Percentiles rank a stretch among this genome's conserved stretches.
Conservation (phyloP, 306 rosid species). For the Quercus dentata region DNA sequence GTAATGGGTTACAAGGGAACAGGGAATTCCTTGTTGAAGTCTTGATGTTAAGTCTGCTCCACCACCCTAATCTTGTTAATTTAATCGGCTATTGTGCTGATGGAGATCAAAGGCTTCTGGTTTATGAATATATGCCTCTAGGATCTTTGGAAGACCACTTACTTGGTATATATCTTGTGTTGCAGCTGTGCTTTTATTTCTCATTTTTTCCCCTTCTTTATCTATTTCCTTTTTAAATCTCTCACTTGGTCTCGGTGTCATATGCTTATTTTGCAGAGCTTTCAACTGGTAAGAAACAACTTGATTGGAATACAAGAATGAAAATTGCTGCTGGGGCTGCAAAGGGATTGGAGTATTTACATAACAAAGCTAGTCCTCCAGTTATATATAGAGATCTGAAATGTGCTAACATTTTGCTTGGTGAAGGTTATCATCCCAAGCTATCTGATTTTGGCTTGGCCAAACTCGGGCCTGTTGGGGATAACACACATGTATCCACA, state of each 20-base stretch:
- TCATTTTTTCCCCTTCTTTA: not conserved
- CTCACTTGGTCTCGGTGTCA: constrained; percentile 5
- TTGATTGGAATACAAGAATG: constrained; percentile 91
- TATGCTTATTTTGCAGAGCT: constrained; percentile 54
- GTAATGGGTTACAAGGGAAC: constrained; percentile 91
- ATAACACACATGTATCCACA: constrained; percentile 88
- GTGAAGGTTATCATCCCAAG: constrained; percentile 78
- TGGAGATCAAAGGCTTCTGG: constrained; percentile 96
- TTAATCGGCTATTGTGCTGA: constrained; percentile 95
- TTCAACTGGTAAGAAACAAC: constrained; percentile 62
- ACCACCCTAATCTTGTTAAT: constrained; percentile 91
- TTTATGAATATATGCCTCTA: constrained; percentile 86
- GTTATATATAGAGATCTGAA: constrained; percentile 90
- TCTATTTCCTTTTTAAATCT: not conserved
- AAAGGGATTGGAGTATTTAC: constrained; percentile 82
- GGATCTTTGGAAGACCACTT: constrained; percentile 95
- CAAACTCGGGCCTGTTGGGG: constrained; percentile 94
- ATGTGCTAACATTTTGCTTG: constrained; percentile 92
- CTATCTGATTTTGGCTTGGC: constrained; percentile 95
- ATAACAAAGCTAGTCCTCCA: constrained; percentile 93
- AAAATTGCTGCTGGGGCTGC: constrained; percentile 94
- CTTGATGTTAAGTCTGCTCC: constrained; percentile 89
- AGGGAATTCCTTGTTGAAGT: constrained; percentile 93
- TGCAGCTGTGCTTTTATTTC: not conserved
- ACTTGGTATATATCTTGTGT: constrained; percentile 46